These are phyloP conservation scores for Phoenix roebelenii DNA, from an alignment of 176 grass and related monocot genomes.

Conservation along the genomic window DNA sequence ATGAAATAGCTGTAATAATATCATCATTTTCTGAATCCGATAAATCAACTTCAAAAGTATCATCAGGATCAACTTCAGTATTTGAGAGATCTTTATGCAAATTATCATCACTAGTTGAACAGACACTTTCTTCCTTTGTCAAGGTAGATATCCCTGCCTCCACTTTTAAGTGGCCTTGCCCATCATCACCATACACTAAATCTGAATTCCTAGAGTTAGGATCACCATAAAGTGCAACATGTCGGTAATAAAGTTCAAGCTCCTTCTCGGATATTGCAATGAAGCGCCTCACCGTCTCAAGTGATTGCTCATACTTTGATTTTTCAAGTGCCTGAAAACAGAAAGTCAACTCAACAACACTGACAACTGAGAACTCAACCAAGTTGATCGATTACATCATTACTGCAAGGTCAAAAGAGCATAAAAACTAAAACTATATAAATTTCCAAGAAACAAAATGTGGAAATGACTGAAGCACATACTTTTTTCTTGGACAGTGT, in stretches of 20 bases:
- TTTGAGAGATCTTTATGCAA: too few relatives aligned
- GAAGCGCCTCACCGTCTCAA: slow-evolving; percentile 66
- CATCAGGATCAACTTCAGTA: not conserved
- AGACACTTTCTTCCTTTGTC: slow-evolving; percentile 12
- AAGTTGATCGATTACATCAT: too few relatives aligned
- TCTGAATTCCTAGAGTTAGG: slow-evolving; percentile 41
- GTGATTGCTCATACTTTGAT: slow-evolving; percentile 88
- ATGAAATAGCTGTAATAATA: slow-evolving; percentile 4
- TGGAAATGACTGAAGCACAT: not conserved
- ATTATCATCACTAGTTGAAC: not conserved
- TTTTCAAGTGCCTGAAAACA: slow-evolving; percentile 86
- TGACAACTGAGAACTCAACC: too few relatives aligned
- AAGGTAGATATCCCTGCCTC: slow-evolving; percentile 3
- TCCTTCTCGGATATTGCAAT: slow-evolving; percentile 79
- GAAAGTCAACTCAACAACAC: slow-evolving; percentile 7
- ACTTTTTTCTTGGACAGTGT: slow-evolving; percentile 96
- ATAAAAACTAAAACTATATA: too few relatives aligned
- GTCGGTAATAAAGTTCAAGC: slow-evolving; percentile 69
- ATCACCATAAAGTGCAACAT: slow-evolving; percentile 74
- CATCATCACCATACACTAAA: slow-evolving; percentile 32
- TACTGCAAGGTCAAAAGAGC: too few relatives aligned
- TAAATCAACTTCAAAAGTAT: slow-evolving; percentile 3
- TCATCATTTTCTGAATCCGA: slow-evolving; percentile 20
- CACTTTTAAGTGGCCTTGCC: slow-evolving; percentile 1
- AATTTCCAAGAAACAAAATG: slow-evolving; percentile 2